These are phyloP conservation scores for Dactylellina sp. DNA, from an alignment of 2,329 filamentous ascomycete species.

Conservation along the genomic window DNA sequence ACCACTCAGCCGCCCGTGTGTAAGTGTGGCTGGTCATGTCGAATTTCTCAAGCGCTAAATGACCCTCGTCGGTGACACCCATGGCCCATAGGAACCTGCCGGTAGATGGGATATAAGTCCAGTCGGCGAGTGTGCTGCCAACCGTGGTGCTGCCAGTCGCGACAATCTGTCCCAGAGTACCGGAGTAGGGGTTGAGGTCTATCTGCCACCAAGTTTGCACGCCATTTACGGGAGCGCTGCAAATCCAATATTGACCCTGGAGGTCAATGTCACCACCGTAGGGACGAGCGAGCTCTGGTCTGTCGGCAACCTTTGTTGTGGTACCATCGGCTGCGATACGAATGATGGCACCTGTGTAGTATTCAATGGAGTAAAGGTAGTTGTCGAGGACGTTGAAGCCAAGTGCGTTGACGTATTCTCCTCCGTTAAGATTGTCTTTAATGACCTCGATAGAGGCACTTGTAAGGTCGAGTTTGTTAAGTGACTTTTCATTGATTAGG, in stretches of 20 bases:
- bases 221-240: background rate
- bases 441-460: no score
- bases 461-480: no score
- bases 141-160: background rate
- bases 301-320: background rate
- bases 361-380: no score
- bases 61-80: background rate
- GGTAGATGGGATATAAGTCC: slow-evolving; percentile 4
- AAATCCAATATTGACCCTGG: background rate
- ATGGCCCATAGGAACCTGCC: background rate
- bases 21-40: background rate
- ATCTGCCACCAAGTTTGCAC: background rate
- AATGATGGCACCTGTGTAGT: background rate
- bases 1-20: no score
- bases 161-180: background rate
- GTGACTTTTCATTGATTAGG: no score
- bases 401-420: no score
- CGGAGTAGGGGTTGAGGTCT: slow-evolving; percentile 2
- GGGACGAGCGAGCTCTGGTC: background rate
- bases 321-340: background rate
- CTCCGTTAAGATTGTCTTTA: no score
- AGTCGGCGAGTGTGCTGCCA: background rate
- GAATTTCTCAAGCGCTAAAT: background rate
- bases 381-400: no score
- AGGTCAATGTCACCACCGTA: background rate